These are phyloP conservation scores for Pyronema omphalodes DNA, from an alignment of 495 filamentous ascomycete species.

Conservation along the genomic window DNA sequence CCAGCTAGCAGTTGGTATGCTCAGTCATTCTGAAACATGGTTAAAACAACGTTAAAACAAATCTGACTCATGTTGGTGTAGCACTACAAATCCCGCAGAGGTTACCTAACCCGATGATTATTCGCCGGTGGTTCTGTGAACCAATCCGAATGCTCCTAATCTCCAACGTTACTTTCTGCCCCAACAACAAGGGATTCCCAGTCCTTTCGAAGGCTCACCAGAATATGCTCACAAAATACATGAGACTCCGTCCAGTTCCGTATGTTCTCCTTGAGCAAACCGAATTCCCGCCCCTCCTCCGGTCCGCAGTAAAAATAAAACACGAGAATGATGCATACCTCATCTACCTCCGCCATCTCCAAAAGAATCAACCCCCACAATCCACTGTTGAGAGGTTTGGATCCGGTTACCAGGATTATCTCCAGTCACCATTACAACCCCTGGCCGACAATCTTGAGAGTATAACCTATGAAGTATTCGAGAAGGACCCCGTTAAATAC, in stretches of 20 bases:
- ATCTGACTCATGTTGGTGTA: constrained; percentile 22
- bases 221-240: constrained; percentile 53
- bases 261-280: constrained; percentile 23
- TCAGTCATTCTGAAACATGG: not conserved
- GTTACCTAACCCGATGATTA: constrained; percentile 52
- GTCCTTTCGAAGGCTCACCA: constrained; percentile 71
- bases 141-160: constrained; percentile 67
- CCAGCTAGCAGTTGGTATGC: constrained; percentile 73
- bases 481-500: constrained; percentile 96
- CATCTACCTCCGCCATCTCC: constrained; percentile 65
- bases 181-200: constrained; percentile 62
- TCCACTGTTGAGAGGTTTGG: constrained; percentile 50
- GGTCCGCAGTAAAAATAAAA: constrained; percentile 4
- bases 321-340: constrained; percentile 49
- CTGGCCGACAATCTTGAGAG: constrained; percentile 92
- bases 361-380: constrained; percentile 54
- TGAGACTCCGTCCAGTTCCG: constrained; percentile 30
- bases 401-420: constrained; percentile 74
- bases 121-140: constrained; percentile 86
- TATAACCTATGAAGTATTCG: constrained; percentile 96
- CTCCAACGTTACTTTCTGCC: constrained; percentile 45
- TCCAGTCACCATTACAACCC: constrained; percentile 86
- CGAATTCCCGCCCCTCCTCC: constrained; percentile 3
- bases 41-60: constrained; percentile 1
- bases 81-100: constrained; percentile 65